Evolutionary conservation across 2,329 filamentous ascomycete genomes (phyloP), one percentile per base, ranked within the genome.

Genomic region (Cyphellophora europaea): DNA sequence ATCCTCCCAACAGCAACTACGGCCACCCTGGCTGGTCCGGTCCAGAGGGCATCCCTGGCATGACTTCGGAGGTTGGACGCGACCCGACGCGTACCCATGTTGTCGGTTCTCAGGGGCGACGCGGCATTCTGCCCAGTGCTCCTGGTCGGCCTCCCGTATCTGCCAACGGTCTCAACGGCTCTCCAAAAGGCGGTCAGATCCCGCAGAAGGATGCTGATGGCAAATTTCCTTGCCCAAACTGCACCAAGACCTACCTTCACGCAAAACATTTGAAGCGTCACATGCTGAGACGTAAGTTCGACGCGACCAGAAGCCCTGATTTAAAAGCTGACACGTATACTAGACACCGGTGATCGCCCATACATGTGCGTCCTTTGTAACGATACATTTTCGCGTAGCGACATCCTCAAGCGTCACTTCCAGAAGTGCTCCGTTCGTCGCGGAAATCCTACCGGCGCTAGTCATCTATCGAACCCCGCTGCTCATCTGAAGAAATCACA

Each of bases 331-430:
- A 69, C 53, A 35, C 46, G 38, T 35, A 37, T 16, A 37, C 30
- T 52, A 94, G 89, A 98, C 67, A 96, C 91, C 43, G 91, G 91
- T 54, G 89, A 96, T 61, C 85, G 91, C 48, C 91, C 91, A 38
- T 98, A 98, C 67, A 93, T 93, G 78, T 98, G 91, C 65, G 85
- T 93, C 48, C 72, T 98, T 33, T 98, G 91, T 71, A 87, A 91
- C 60, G 91, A 96, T 62, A 96, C 88, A 19, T 98, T 98, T 64
- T 94, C 86, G 32, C 81, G 91, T 59, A 94, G 87, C 71, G 91
- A 98, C 57, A 96, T 98, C 48, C 68, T 98, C 53, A 98, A 98
- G 71, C 85, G 91, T 47, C 91, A 98, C 66, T 98, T 96, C 65
- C 88, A 95, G 62, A 98, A 98, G 69, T 98, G 91, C 67, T 95